phyloP scores from a whole-genome alignment of 2,329 filamentous ascomycete species.

The Calonectria fujianensis region DNA sequence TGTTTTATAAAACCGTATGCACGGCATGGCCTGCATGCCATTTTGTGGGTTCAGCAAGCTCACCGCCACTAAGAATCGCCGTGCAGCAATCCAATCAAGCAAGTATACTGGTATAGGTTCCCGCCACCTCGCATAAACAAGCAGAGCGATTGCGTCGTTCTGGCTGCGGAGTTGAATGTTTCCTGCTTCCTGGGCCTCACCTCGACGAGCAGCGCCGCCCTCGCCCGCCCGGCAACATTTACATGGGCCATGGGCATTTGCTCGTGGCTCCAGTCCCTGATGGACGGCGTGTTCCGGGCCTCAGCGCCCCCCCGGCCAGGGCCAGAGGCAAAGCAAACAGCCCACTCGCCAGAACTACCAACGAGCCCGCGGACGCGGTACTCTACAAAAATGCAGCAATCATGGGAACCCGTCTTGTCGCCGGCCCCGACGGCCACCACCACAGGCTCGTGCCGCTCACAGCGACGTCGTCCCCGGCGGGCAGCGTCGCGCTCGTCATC shows the following conservation, averaged over 20 bases:
- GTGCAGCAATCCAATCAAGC: conserved; percentile 21
- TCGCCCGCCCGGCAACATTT: conserved; percentile 10
- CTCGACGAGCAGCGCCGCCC: neutral
- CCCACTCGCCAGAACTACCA: conserved; percentile 26
- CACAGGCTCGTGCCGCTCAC: conserved; percentile 27
- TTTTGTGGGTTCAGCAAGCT: conserved; percentile 38
- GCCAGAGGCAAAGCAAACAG: conserved; percentile 26
- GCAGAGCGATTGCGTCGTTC: neutral
- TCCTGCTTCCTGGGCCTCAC: conserved; percentile 9
- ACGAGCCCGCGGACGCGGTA: conserved; percentile 27
- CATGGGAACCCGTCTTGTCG: conserved; percentile 30
- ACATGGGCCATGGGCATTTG: conserved; percentile 35
- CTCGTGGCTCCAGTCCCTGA: conserved; percentile 35
- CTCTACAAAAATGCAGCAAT: conserved; percentile 24
- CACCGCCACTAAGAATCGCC: conserved; percentile 33
- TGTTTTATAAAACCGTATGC: conserved; percentile 37
- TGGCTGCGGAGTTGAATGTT: neutral
- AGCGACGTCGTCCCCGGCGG: conserved; percentile 25
- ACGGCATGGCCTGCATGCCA: conserved; percentile 16
- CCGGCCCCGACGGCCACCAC: conserved; percentile 26
- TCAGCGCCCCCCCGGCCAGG: conserved; percentile 22
- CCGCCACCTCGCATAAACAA: conserved; percentile 30
- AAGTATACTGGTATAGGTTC: conserved; percentile 21
- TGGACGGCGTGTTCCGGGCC: conserved; percentile 31
- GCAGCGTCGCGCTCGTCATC: conserved; percentile 1